Evolutionary conservation across 331 rosid species (phyloP).

Genomic region (Stylosanthes scabra): DNA sequence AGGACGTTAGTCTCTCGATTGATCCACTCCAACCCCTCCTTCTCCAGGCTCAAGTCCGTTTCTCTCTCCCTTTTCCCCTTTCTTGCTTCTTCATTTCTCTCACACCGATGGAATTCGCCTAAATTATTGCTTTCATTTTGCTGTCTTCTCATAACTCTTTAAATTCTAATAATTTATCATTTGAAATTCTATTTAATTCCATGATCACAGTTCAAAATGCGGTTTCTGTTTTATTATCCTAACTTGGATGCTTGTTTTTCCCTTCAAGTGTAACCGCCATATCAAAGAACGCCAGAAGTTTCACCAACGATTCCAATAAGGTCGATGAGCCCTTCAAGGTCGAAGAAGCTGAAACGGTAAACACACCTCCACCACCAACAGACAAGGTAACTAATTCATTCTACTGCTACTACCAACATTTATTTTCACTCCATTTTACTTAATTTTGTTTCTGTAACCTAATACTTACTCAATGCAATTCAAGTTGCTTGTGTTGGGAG

Average conservation of each 20-base stretch:
- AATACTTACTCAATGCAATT: conserved; percentile 33
- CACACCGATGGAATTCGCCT: neutral
- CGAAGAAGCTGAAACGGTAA: conserved; percentile 90
- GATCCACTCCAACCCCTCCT: conserved; percentile 70
- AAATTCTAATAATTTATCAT: too few relatives aligned
- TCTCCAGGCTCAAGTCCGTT: conserved; percentile 58
- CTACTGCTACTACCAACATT: neutral
- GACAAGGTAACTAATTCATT: conserved; percentile 64
- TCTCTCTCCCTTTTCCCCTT: neutral
- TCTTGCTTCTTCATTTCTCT: neutral
- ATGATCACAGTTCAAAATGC: neutral
- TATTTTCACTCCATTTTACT: neutral
- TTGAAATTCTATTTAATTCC: too few relatives aligned
- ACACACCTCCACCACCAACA: conserved; percentile 84
- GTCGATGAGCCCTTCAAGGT: conserved; percentile 80
- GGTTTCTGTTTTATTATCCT: conserved; percentile 10
- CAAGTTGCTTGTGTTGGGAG: conserved; percentile 96
- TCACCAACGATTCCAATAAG: conserved; percentile 69
- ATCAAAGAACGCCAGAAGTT: conserved; percentile 58
- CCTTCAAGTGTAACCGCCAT: conserved; percentile 53
- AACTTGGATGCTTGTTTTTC: conserved; percentile 23
- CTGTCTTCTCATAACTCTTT: too few relatives aligned
- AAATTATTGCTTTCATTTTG: too few relatives aligned
- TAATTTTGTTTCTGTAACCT: conserved; percentile 23
- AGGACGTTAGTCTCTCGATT: conserved; percentile 77